These are phyloP conservation scores for Aspergillus ochraceus DNA, from an alignment of 2,329 filamentous ascomycete genomes.

Conservation along the genomic window DNA sequence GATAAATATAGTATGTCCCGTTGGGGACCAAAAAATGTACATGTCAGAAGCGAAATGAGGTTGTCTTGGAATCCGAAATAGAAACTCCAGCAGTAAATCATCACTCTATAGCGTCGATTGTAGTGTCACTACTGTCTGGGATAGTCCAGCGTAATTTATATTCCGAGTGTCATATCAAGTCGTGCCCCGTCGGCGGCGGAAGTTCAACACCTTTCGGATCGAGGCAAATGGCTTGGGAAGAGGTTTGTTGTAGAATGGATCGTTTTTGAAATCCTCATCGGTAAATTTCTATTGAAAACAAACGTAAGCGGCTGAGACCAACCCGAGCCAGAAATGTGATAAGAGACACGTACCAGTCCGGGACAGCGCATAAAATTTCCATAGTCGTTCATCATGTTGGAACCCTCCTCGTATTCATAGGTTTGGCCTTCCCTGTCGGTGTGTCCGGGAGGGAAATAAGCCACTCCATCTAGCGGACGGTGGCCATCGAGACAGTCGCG, in stretches of 20 bases:
- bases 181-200: slow-evolving; percentile 22
- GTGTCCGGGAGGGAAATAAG: slow-evolving; percentile 71
- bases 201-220: slow-evolving; percentile 28
- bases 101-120: not conserved
- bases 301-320: not conserved
- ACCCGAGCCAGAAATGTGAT: not conserved
- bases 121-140: not conserved
- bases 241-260: slow-evolving; percentile 38
- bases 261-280: slow-evolving; percentile 42
- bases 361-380: slow-evolving; percentile 73
- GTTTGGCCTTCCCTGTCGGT: slow-evolving; percentile 66
- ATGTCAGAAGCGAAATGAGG: not conserved
- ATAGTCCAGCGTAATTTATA: not conserved
- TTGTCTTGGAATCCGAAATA: no score
- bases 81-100: not conserved
- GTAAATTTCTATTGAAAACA: slow-evolving; percentile 36
- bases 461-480: slow-evolving; percentile 77
- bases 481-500: slow-evolving; percentile 71
- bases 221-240: slow-evolving; percentile 29
- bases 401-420: slow-evolving; percentile 81
- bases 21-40: not conserved
- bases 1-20: not conserved
- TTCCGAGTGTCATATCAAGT: not conserved
- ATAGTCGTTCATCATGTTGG: slow-evolving; percentile 73
- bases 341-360: slow-evolving; percentile 61